phyloP scores from a whole-genome alignment of 73 alveolate genomes.

The Durusdinium trenchii region DNA sequence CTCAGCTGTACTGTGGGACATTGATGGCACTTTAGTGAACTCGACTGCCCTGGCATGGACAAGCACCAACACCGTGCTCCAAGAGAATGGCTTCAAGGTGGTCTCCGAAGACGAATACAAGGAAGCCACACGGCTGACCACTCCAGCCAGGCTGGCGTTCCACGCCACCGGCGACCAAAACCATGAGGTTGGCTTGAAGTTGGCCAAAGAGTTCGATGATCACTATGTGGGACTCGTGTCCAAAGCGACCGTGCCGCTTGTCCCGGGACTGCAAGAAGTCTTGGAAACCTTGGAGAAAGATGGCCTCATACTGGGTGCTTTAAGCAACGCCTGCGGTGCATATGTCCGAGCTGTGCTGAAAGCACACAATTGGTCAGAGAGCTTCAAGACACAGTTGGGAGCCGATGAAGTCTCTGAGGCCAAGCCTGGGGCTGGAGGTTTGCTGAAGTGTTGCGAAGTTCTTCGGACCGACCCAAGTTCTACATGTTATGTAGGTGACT shows the following conservation, averaged over 20 bases:
- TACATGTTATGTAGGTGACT: conserved; percentile 40
- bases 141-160: conserved; percentile 43
- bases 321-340: conserved; percentile 86
- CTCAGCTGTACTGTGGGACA: conserved; percentile 45
- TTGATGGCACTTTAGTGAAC: conserved; percentile 59
- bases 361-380: not conserved
- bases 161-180: conserved; percentile 34
- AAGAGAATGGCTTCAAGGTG: conserved; percentile 11
- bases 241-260: not conserved
- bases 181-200: not conserved
- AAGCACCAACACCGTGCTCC: conserved; percentile 46
- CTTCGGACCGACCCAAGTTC: not conserved
- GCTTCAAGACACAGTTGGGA: conserved; percentile 2
- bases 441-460: conserved; percentile 29
- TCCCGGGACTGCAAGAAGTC: conserved; percentile 32
- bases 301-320: conserved; percentile 18
- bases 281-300: conserved; percentile 13
- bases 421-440: conserved; percentile 52
- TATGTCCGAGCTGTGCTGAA: conserved; percentile 59
- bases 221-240: conserved; percentile 70
- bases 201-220: conserved; percentile 50
- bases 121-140: conserved; percentile 55
- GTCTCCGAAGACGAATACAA: conserved; percentile 30
- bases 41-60: conserved; percentile 48
- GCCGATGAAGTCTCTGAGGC: conserved; percentile 76